Percentiles rank a stretch among this genome's conserved stretches.
phyloP scores from a whole-genome alignment of 805 yeast genomes.

The Saccharomycopsis fodiens region DNA sequence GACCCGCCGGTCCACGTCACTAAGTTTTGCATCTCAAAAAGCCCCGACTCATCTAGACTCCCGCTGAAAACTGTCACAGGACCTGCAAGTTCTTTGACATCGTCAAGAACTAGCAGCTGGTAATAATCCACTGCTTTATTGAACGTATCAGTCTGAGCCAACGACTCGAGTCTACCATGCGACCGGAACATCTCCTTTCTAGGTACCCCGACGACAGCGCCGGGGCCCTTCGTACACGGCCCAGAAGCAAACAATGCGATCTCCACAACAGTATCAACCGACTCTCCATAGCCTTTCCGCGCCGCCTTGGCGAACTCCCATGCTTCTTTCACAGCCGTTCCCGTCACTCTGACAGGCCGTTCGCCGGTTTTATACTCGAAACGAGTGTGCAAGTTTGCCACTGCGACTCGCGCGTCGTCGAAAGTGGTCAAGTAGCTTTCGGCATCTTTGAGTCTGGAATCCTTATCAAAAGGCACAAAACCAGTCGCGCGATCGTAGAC shows the following conservation, averaged over 20 bases:
- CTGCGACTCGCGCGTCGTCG: too few relatives aligned
- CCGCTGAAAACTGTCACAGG: conserved; percentile 27
- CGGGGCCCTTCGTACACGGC: conserved; percentile 34
- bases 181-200: conserved; percentile 26
- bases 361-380: not conserved
- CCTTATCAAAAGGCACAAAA: too few relatives aligned
- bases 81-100: conserved; percentile 23
- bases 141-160: conserved; percentile 25
- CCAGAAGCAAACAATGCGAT: conserved; percentile 31
- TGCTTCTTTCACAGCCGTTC: conserved; percentile 29
- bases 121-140: conserved; percentile 14
- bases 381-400: too few relatives aligned
- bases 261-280: conserved; percentile 14
- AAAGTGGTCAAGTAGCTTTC: too few relatives aligned
- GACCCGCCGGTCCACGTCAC: conserved; percentile 30
- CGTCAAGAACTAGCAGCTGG: conserved; percentile 23
- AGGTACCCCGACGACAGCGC: conserved; percentile 26
- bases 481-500: too few relatives aligned
- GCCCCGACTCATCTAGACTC: conserved; percentile 35
- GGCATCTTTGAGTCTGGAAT: too few relatives aligned
- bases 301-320: conserved; percentile 12
- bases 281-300: not conserved
- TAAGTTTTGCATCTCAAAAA: conserved; percentile 35
- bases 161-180: conserved; percentile 30
- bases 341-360: conserved; percentile 27